phyloP scores from a whole-genome alignment of 306 rosid species.

The Cucurbita moschata region DNA sequence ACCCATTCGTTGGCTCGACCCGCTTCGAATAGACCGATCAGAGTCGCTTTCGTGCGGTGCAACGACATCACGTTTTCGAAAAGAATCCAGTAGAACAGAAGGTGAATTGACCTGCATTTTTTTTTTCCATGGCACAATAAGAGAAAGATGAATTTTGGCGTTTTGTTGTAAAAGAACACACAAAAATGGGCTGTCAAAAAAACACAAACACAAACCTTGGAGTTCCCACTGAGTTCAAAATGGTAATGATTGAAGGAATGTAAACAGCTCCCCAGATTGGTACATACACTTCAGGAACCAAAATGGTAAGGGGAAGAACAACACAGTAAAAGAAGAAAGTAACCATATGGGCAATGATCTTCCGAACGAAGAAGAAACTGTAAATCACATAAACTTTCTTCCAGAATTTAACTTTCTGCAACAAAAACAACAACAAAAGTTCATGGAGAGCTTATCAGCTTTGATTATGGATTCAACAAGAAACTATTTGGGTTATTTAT shows the following conservation, averaged over 20 bases:
- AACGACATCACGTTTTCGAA: slow-evolving; percentile 96
- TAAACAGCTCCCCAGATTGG: slow-evolving; percentile 99
- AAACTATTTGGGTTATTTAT: neutral
- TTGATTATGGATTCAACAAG: too few species aligned
- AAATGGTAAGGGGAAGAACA: slow-evolving; percentile 82
- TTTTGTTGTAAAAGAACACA: neutral
- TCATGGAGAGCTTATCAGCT: neutral
- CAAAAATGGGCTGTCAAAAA: neutral
- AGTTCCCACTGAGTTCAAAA: slow-evolving; percentile 95
- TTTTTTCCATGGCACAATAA: slow-evolving; percentile 5
- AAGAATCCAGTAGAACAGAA: slow-evolving; percentile 93
- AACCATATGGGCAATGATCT: slow-evolving; percentile 88
- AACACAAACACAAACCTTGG: slow-evolving; percentile 43
- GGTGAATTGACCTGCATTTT: slow-evolving; percentile 71
- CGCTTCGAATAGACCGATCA: slow-evolving; percentile 69
- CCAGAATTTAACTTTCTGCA: slow-evolving; percentile 85
- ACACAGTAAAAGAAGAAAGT: slow-evolving; percentile 90
- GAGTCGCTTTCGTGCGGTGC: slow-evolving; percentile 93
- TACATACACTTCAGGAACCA: slow-evolving; percentile 92
- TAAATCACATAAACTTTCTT: slow-evolving; percentile 90
- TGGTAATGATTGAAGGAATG: slow-evolving; percentile 90
- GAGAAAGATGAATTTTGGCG: neutral
- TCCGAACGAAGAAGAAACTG: slow-evolving; percentile 94
- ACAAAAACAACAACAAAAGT: neutral
- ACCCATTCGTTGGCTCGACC: slow-evolving; percentile 96